Conservation (phyloP, 2,329 filamentous ascomycete genomes). For the Phaeosphaeria sp. region DNA sequence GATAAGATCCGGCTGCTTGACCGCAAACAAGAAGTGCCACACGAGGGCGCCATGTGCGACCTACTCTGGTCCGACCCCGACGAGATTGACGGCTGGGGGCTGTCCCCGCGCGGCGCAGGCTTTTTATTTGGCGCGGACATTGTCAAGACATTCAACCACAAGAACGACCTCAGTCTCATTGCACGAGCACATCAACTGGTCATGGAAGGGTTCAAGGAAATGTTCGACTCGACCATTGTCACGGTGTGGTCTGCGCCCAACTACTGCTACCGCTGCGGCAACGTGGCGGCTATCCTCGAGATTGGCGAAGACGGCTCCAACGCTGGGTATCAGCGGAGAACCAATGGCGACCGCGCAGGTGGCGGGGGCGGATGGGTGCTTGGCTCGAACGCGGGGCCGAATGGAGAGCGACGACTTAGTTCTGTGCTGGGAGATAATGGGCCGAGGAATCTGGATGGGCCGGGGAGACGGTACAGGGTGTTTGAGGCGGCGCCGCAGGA, state of each 20-base stretch:
- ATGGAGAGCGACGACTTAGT: slow-evolving; percentile 35
- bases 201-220: slow-evolving; percentile 99
- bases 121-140: slow-evolving; percentile 97
- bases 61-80: slow-evolving; percentile 97
- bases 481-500: slow-evolving; percentile 98
- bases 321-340: slow-evolving; percentile 55
- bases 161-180: slow-evolving; percentile 89
- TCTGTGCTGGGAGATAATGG: slow-evolving; percentile 54
- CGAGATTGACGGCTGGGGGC: slow-evolving; percentile 95
- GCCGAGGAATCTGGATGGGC: slow-evolving; percentile 63
- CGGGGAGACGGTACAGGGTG: slow-evolving; percentile 88
- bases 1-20: slow-evolving; percentile 96
- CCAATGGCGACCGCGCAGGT: slow-evolving; percentile 72
- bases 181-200: slow-evolving; percentile 95
- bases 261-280: slow-evolving; percentile 10
- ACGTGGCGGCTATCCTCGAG: slow-evolving; percentile 8
- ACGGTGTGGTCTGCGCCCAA: slow-evolving; percentile 72
- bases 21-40: slow-evolving; percentile 93
- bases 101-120: slow-evolving; percentile 91
- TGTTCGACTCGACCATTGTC: slow-evolving; percentile 89
- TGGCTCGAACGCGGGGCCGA: slow-evolving; percentile 43
- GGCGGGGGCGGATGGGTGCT: slow-evolving; percentile 46
- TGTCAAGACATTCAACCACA: slow-evolving; percentile 91
- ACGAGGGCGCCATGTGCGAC: slow-evolving; percentile 99
- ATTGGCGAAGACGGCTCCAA: slow-evolving; percentile 78